Evolutionary conservation across 495 filamentous ascomycete genomes (phyloP), one percentile per base, ranked within the genome.

Genomic region (Pseudevernia furfuracea): DNA sequence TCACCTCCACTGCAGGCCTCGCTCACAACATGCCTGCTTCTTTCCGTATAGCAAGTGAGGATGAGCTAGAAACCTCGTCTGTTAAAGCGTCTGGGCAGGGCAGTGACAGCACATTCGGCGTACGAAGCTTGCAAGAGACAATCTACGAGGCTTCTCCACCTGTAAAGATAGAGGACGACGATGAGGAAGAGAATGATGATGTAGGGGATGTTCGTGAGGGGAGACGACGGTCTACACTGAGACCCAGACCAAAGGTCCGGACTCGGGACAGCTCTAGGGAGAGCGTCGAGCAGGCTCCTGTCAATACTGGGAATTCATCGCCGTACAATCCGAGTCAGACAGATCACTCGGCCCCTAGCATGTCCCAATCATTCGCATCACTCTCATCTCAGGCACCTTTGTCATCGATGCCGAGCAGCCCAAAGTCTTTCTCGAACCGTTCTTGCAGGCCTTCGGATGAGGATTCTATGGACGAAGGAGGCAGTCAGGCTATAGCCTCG

Each of bases 91-190:
- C 55, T 19, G 71, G 64, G 11, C 65, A 63, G 37, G 59, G 58
- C 30, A 72, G 71, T 64, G 74, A 80, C 62, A 84, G 77, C 67
- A 80, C 77, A 60, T 88, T 82, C 68, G 87, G 87, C 8, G 84
- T 90, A 11, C 80, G 85, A 68, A 89, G 85, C 65, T 73, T 89
- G 19, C 79, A 81, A 58, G 85, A 84, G 32, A 82, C 81, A 15
- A 75, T 84, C 36, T 75, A 75, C 34, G 74, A 74, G n/a, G 67
- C 67, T 11, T 67, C 69, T 46, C 63, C 66, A 11, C 30, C 59
- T 30, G 68, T 75, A 44, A 71, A 74, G 34, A 71, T 74, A 58
- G 64, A 67, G 10, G 71, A 81, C 41, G 72, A 73, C 46, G 67
- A 63, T 37, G 59, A 66, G 37, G 69, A 60, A 38, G 71, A 71